Conservation (phyloP, 345 rosid genomes). For the Raphanus sativus region DNA sequence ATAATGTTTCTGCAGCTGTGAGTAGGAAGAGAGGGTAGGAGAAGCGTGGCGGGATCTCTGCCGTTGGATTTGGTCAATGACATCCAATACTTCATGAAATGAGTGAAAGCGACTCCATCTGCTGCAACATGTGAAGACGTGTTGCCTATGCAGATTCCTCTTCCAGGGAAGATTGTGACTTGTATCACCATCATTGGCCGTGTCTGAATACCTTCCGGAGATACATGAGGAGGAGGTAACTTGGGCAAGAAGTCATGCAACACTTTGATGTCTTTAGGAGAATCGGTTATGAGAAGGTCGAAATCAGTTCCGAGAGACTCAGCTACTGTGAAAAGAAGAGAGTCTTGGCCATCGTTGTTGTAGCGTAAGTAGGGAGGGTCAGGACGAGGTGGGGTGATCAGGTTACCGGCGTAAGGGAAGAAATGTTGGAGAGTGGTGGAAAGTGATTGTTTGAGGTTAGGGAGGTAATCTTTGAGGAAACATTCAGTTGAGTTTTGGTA, state of each 20-base stretch:
- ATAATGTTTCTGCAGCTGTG: conserved; percentile 36
- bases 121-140: conserved; percentile 25
- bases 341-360: conserved; percentile 38
- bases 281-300: conserved; percentile 14
- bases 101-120: conserved; percentile 39
- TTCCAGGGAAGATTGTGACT: conserved; percentile 41
- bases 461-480: conserved; percentile 40
- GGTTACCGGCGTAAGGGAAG: conserved; percentile 45
- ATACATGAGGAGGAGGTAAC: conserved; percentile 21
- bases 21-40: conserved; percentile 11
- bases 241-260: conserved; percentile 36
- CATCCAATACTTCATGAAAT: conserved; percentile 46
- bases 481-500: conserved; percentile 32
- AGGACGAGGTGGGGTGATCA: conserved; percentile 33
- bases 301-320: conserved; percentile 43
- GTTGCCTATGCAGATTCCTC: conserved; percentile 44
- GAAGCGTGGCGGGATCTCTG: neutral
- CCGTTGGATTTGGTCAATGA: conserved; percentile 26
- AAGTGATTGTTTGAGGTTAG: conserved; percentile 51
- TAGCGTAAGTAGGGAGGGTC: conserved; percentile 34
- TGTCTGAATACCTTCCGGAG: neutral
- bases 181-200: conserved; percentile 35
- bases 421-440: conserved; percentile 45
- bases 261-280: conserved; percentile 25
- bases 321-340: conserved; percentile 30